Base-by-base conservation (phyloP, 257 asterid species). In the Paulownia fortunei region DNA sequence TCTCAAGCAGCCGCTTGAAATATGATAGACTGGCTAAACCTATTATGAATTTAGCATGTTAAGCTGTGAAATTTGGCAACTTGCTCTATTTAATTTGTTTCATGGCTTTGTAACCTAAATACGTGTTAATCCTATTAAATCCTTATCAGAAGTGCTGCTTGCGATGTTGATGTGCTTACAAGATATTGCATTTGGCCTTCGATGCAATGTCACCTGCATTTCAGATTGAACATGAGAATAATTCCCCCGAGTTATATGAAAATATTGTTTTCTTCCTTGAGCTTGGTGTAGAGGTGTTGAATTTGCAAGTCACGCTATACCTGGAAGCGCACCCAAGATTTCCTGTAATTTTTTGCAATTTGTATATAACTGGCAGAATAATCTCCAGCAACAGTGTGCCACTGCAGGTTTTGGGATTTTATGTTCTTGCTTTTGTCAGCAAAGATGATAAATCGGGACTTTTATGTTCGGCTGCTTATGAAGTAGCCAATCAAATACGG, bases 1-100 rank as follows among this genome's bases (percentile, higher is more conserved):
- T 58, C 93, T 78, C 79, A 88, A 84, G 83, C 88, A 70, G 58
- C 88, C 76, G 83, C 88, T 66, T 85, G 80, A 81, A 80, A 32
- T 69, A 34, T 37, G 54, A 63, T 44, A 3, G 0, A 18, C 54
- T 10, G 2, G 1, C 12, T 23, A 49, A 36, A 49, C 73, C 9
- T 13, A 72, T 21, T 12, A 49, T 26, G 23, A 52, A 2, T 42
- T 12, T 67, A 24, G 10, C 62, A 15, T 37, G 26, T 46, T 6
- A 39, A 30, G 82, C 58, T 60, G 65, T 30, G 77, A 61, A 71
- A 47, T n/a, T n/a, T 36, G 58, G 27, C 23, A 46, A 41, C 69
- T 66, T 21, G 13, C 56, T 21, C 11, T 56, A 2, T 8, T 8
- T 34, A 3, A 37, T 69, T 27, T 37, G 15, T 61, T 74, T 59